Conservation (phyloP, 768 basidiomycete species). For the Russula emetica region DNA sequence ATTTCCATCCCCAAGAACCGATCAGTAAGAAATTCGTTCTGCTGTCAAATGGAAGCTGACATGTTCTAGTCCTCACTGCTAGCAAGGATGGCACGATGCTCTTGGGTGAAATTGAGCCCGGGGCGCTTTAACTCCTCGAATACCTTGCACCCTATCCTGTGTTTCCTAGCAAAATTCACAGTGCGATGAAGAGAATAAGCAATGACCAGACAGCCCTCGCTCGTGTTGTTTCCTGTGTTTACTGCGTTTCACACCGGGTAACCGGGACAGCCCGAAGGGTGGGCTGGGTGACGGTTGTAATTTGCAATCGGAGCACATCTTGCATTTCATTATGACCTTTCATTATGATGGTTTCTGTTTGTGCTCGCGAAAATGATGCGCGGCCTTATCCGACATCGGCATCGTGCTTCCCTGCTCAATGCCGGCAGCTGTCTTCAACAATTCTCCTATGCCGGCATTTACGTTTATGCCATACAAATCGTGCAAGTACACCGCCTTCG, state of each 20-base stretch:
- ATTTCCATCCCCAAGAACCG: conserved; percentile 94
- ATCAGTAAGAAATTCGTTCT: conserved; percentile 59
- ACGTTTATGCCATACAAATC: background rate
- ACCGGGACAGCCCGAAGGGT: conserved; percentile 8
- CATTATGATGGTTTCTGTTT: background rate
- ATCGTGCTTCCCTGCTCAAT: background rate
- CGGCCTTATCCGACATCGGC: background rate
- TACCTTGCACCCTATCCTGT: background rate
- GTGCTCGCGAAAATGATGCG: background rate
- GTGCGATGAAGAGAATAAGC: conserved; percentile 28
- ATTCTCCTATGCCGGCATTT: background rate
- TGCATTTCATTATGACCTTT: background rate
- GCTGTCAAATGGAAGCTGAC: conserved; percentile 9
- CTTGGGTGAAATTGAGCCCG: conserved; percentile 82
- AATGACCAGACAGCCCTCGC: conserved; percentile 23
- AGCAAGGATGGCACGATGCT: conserved; percentile 94
- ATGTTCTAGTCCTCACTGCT: conserved; percentile 68
- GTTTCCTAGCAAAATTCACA: conserved; percentile 1
- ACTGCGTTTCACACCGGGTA: conserved; percentile 3
- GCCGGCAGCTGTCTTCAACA: background rate
- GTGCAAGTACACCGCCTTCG: background rate
- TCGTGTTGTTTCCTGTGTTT: conserved; percentile 19
- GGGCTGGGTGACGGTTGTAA: conserved; percentile 28
- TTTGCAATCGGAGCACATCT: conserved; percentile 29
- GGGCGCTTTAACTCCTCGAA: conserved; percentile 28